Conservation (phyloP, 208 protist species). For the Trypanosoma melophagium region DNA sequence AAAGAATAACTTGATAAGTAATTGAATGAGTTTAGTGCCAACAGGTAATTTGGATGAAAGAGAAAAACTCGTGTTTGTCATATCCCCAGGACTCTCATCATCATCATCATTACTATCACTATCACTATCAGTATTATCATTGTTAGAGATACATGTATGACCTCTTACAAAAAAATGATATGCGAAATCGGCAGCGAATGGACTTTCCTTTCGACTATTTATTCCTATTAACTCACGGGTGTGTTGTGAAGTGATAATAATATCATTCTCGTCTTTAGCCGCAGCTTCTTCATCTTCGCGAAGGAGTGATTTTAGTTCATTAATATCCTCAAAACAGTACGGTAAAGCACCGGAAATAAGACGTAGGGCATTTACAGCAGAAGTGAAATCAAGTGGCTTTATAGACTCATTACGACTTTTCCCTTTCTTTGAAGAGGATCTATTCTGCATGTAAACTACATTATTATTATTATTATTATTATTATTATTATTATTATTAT, state of each 20-base stretch:
- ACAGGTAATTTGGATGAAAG: neutral
- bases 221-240: constrained; percentile 9
- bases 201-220: constrained; percentile 13
- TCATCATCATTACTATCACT: neutral
- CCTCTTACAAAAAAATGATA: constrained; percentile 32
- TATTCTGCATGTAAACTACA: constrained; percentile 5
- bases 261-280: neutral
- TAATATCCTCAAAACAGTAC: constrained; percentile 32
- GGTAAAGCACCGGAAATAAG: constrained; percentile 21
- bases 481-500: neutral
- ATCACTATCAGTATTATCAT: neutral
- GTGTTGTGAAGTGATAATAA: constrained; percentile 20
- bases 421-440: neutral
- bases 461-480: neutral
- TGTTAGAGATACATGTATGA: neutral
- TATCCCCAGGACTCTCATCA: neutral
- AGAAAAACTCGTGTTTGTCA: neutral
- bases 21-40: constrained; percentile 9
- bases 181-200: constrained; percentile 27
- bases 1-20: constrained; percentile 20
- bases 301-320: neutral
- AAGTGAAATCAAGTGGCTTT: constrained; percentile 12
- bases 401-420: neutral
- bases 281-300: constrained; percentile 7
- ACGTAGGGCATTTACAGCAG: constrained; percentile 22